Conservation (phyloP, 2,329 filamentous ascomycete species). For the Talaromyces albobiverticillius region DNA sequence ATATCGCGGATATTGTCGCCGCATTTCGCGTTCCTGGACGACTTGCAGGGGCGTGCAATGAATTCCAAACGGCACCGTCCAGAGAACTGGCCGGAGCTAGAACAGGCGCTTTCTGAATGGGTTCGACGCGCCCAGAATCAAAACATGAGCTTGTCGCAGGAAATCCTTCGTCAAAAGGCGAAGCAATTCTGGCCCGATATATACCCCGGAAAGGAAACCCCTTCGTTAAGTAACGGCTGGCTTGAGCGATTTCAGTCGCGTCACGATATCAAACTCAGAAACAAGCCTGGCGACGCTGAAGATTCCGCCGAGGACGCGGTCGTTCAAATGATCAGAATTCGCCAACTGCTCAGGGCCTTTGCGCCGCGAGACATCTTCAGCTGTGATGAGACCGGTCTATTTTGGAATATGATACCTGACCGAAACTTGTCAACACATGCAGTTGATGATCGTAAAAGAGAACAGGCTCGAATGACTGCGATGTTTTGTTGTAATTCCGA, state of each 20-base stretch:
- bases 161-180: constrained; percentile 17
- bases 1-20: constrained; percentile 8
- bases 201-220: constrained; percentile 16
- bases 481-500: constrained; percentile 22
- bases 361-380: constrained; percentile 21
- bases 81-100: constrained; percentile 9
- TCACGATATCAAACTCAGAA: constrained; percentile 7
- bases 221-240: constrained; percentile 21
- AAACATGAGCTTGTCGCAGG: constrained; percentile 5
- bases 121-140: constrained; percentile 6
- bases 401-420: constrained; percentile 20
- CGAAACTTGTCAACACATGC: constrained; percentile 6
- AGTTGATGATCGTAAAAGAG: constrained; percentile 11
- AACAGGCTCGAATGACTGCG: constrained; percentile 20
- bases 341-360: constrained; percentile 18
- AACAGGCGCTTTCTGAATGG: constrained; percentile 5
- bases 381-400: constrained; percentile 22
- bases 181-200: constrained; percentile 18
- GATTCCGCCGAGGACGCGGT: background rate
- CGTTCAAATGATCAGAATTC: constrained; percentile 12
- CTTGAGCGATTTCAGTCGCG: constrained; percentile 17
- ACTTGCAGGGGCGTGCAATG: background rate
- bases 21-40: background rate
- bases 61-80: background rate
- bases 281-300: constrained; percentile 13